These are phyloP conservation scores for Aureobasidium sp. DNA, from an alignment of 2,329 filamentous ascomycete genomes.

Conservation along the genomic window DNA sequence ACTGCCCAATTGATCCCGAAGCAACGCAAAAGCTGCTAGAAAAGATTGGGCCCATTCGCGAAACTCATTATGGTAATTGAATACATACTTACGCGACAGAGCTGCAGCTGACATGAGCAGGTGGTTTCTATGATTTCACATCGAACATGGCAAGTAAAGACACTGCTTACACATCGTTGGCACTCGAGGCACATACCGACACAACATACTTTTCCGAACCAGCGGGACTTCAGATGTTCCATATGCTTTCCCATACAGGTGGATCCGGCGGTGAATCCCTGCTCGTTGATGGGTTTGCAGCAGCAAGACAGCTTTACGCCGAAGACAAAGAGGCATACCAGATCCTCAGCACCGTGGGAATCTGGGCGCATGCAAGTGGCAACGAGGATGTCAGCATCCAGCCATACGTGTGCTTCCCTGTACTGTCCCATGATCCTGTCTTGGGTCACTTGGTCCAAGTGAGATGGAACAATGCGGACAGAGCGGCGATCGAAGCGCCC, in stretches of 20 bases:
- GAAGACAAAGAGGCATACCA: slow-evolving; percentile 50
- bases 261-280: slow-evolving; percentile 66
- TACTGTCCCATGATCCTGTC: slow-evolving; percentile 53
- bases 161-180: slow-evolving; percentile 66
- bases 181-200: slow-evolving; percentile 80
- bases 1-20: slow-evolving; percentile 58
- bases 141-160: slow-evolving; percentile 59
- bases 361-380: slow-evolving; percentile 78
- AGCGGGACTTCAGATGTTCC: slow-evolving; percentile 83
- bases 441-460: slow-evolving; percentile 49
- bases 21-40: slow-evolving; percentile 67
- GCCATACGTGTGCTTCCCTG: slow-evolving; percentile 60
- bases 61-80: slow-evolving; percentile 78
- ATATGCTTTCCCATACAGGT: slow-evolving; percentile 71
- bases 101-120: slow-evolving; percentile 21
- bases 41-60: slow-evolving; percentile 75
- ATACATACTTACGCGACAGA: neutral
- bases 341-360: slow-evolving; percentile 45
- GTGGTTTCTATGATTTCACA: slow-evolving; percentile 77
- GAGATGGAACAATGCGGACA: slow-evolving; percentile 89
- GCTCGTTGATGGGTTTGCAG: slow-evolving; percentile 78
- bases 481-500: slow-evolving; percentile 57
- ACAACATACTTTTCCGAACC: slow-evolving; percentile 95
- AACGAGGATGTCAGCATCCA: slow-evolving; percentile 76
- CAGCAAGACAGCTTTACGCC: slow-evolving; percentile 50